Base-by-base conservation (phyloP, 257 asterid species). In the Nicotiana otophora region DNA sequence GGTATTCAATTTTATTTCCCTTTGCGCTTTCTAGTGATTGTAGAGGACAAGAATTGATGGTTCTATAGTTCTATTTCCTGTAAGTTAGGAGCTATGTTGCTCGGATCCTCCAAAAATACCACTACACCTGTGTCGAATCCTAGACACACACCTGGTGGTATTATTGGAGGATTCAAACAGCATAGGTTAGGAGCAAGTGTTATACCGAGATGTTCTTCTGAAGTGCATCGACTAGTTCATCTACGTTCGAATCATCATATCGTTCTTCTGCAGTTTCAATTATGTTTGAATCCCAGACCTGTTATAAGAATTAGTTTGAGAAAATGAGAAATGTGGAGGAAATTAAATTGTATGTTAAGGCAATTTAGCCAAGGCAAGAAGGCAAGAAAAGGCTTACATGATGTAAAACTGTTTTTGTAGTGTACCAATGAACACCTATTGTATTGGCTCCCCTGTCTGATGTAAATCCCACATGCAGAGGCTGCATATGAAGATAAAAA, bases 241-340 rank as follows among this genome's bases (percentile, higher is more conserved):
- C 87, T 5, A 86, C 90, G 16, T 86, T 85, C 33, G 97, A 92
- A 76, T 86, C 83, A 60, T 85, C 90, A 26, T 83, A 92, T 80
- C 91, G 89, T 81, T 92, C 83, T 83, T 91, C 93, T 57, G 84
- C 88, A 2, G 97, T 95, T 84, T 94, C 95, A 2, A 90, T 95
- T 67, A 95, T 95, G 91, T n/a, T 91, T 20, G 67, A 33, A 72
- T 93, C 98, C 99, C 99, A 95, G 1, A 91, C 98, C 96, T 94
- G 84, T 76, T 10, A 9, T 23, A 23, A 23, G 26, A 23, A 23
- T 51, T 3, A 72, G 55, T 62, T 68, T 54, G 55, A n/a, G 20
- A 8, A 69, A 14, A 23, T 23, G 26, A 23, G 26, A 23, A 23
- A 4, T 28, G 16, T 36, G 30, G 6, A 30, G 23, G 3, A 19